Conservation (phyloP, 2,329 filamentous ascomycete genomes). For the Blastomyces gilchristii region DNA sequence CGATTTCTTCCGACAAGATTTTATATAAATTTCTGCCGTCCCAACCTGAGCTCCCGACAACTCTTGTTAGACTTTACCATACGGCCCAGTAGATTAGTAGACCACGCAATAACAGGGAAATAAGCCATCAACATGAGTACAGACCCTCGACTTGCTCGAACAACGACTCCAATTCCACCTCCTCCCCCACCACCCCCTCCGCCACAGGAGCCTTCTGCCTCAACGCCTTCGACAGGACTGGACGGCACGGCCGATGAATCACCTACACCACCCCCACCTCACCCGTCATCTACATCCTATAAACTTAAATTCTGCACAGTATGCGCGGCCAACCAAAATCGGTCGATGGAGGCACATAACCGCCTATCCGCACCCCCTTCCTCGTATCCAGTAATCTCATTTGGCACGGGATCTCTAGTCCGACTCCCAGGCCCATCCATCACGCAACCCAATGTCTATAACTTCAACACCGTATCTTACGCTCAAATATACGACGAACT, state of each 20-base stretch:
- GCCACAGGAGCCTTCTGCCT: slow-evolving; percentile 22
- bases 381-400: slow-evolving; percentile 91
- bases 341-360: slow-evolving; percentile 99
- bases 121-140: slow-evolving; percentile 34
- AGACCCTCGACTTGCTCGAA: slow-evolving; percentile 43
- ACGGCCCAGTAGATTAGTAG: neutral
- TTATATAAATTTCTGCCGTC: neutral
- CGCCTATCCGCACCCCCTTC: slow-evolving; percentile 75
- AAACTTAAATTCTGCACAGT: slow-evolving; percentile 53
- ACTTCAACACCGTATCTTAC: slow-evolving; percentile 96
- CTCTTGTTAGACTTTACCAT: neutral
- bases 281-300: slow-evolving; percentile 51
- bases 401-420: slow-evolving; percentile 90
- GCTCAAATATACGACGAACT: slow-evolving; percentile 90
- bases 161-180: slow-evolving; percentile 31
- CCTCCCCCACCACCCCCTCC: slow-evolving; percentile 45
- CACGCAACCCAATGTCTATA: slow-evolving; percentile 90
- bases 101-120: neutral
- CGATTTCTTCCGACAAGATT: neutral
- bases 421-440: slow-evolving; percentile 85
- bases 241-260: slow-evolving; percentile 15
- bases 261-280: slow-evolving; percentile 15
- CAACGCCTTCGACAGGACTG: slow-evolving; percentile 14
- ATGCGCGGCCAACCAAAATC: slow-evolving; percentile 97
- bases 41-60: neutral